A percentile compares a stretch with the other conserved stretches of the same genome.
Conservation (phyloP, 305 asterid species). For the Fraxinus velutina region DNA sequence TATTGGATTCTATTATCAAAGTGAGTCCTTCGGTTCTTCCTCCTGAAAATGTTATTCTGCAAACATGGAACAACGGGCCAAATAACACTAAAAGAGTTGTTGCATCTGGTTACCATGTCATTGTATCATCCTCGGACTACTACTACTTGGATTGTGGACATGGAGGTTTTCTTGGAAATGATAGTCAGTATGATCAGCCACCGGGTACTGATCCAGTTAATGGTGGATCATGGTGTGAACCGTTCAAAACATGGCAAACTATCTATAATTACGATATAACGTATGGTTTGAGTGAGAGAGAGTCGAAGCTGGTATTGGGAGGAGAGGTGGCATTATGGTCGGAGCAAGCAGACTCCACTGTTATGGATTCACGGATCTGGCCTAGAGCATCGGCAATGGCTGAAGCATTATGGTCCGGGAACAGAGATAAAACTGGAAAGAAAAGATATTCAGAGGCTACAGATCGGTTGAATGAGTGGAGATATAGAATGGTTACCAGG, state of each 20-base stretch:
- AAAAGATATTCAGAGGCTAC: slow-evolving; percentile 80
- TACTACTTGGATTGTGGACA: slow-evolving; percentile 39
- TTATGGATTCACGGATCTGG: slow-evolving; percentile 77
- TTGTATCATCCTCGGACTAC: slow-evolving; percentile 68
- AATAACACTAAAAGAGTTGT: slow-evolving; percentile 60
- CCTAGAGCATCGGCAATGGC: slow-evolving; percentile 81
- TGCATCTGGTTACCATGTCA: slow-evolving; percentile 57
- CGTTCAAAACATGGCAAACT: slow-evolving; percentile 49
- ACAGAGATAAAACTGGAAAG: slow-evolving; percentile 51
- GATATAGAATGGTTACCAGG: slow-evolving; percentile 31
- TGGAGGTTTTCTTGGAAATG: slow-evolving; percentile 66
- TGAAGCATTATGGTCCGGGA: slow-evolving; percentile 82
- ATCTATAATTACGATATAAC: no score
- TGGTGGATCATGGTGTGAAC: slow-evolving; percentile 90
- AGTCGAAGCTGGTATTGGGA: no score
- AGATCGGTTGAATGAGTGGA: slow-evolving; percentile 57
- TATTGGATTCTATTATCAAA: slow-evolving; percentile 43
- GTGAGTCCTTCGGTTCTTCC: slow-evolving; percentile 60
- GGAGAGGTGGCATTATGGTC: slow-evolving; percentile 48
- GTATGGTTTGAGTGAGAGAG: no score
- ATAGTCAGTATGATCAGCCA: slow-evolving; percentile 48
- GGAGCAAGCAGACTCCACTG: slow-evolving; percentile 80
- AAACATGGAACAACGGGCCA: slow-evolving; percentile 82
- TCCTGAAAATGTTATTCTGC: slow-evolving; percentile 50
- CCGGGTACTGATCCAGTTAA: slow-evolving; percentile 51